Base-by-base conservation (phyloP, 768 basidiomycete genomes). In the Russula sp. region DNA sequence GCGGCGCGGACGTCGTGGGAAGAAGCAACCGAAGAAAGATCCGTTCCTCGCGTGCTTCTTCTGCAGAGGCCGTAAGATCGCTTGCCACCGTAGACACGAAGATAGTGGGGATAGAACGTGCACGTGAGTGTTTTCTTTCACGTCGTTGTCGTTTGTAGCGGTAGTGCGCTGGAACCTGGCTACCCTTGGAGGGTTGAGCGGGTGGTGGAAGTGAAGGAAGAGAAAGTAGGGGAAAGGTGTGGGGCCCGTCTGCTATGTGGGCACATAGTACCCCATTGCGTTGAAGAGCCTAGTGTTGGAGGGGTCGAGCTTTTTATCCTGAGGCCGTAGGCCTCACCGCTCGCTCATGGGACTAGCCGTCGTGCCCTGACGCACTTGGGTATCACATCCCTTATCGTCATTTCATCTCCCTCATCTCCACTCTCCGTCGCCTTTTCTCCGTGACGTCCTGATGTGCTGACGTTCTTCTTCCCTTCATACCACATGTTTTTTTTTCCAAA, bases 11-110 rank as follows among this genome's bases (percentile, higher is more conserved):
- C 51, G 74, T 70, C 69, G 69, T 65, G 64, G 64, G 55, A 65
- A 57, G n/a, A 69, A 69, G 46, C 50, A 62, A 44, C 72, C 73
- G n/a, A 75, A 74, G 71, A 75, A 76, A 69, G 75, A 76, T 30
- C 69, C 74, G 22, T 75, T 74, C 36, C 73, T 77, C n/a, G 76
- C 76, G 11, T 77, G 76, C 65, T 74, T 71, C 63, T 78, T 78
- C 71, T 77, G 77, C 61, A 64, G 77, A 24, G 75, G 75, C 44
- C 75, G 77, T 63, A 78, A 78, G 74, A 77, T 77, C 52, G 76
- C 76, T 22, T 78, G 77, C 65, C 72, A 74, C 34, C 75, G 72
- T 20, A 75, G 72, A 59, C 65, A 69, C 22, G 71, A 72, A 30
- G 72, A 66, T 18, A 67, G 67, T 26, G 69, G 62, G 60, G 74